Conservation (phyloP, 345 rosid species). For the Camelina neglecta region DNA sequence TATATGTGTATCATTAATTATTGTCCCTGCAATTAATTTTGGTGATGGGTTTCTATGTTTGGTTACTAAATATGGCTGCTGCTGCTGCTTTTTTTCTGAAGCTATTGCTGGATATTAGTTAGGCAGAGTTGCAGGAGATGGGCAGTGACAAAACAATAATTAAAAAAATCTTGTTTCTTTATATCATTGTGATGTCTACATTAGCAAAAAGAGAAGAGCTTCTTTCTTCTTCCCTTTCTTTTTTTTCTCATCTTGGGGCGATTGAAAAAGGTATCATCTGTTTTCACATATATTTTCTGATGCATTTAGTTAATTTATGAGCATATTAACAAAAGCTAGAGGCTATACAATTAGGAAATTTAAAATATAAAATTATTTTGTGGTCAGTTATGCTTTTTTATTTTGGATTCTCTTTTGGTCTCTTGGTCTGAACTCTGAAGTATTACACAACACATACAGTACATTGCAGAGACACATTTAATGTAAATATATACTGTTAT, state of each 20-base stretch:
- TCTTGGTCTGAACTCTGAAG: conserved; percentile 33
- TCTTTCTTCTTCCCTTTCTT: not conserved
- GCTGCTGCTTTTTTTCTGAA: conserved; percentile 41
- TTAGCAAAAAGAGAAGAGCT: conserved; percentile 19
- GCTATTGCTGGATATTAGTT: conserved; percentile 47
- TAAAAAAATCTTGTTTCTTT: not conserved
- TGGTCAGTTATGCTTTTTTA: conserved; percentile 31
- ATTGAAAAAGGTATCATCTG: conserved; percentile 43
- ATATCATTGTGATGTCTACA: conserved; percentile 26
- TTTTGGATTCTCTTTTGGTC: conserved; percentile 35
- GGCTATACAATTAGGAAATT: not conserved
- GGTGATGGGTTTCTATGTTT: conserved; percentile 46
- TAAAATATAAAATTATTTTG: not conserved
- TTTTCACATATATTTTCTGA: conserved; percentile 26
- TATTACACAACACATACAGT: conserved; percentile 10
- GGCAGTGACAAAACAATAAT: conserved; percentile 41
- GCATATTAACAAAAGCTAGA: conserved; percentile 16
- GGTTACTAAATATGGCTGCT: conserved; percentile 49
- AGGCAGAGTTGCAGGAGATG: conserved; percentile 48
- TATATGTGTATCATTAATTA: conserved; percentile 9
- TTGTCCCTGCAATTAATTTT: conserved; percentile 30
- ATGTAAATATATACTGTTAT: not conserved
- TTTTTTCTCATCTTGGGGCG: conserved; percentile 29
- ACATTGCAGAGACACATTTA: conserved; percentile 24
- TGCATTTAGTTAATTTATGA: conserved; percentile 18